Evolutionary conservation across 495 filamentous ascomycete species (phyloP).

Genomic region (Symbiotaphrina buchneri): DNA sequence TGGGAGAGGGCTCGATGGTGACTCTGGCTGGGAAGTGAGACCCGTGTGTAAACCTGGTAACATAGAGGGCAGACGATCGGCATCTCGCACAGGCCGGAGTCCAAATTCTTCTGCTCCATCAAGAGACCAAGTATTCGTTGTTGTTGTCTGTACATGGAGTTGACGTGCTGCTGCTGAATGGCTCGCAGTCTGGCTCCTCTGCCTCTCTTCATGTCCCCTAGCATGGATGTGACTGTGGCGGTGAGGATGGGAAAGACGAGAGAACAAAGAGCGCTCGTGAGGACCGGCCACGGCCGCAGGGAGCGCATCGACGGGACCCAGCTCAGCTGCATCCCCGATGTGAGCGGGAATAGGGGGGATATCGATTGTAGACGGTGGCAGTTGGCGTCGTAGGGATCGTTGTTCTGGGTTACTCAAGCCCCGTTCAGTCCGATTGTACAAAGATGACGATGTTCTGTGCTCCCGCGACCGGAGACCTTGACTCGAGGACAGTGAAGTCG

Average conservation of each 20-base stretch:
- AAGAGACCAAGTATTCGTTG: conserved; percentile 47
- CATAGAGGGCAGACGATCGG: conserved; percentile 73
- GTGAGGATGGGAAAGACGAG: conserved; percentile 24
- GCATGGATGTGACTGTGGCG: conserved; percentile 38
- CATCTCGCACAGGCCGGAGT: conserved; percentile 61
- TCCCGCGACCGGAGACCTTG: conserved; percentile 2
- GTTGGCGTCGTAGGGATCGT: conserved; percentile 34
- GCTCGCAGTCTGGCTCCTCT: conserved; percentile 14
- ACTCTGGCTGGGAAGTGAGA: conserved; percentile 71
- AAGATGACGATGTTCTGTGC: conserved; percentile 7
- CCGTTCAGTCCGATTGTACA: conserved; percentile 13
- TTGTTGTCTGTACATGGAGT: conserved; percentile 38
- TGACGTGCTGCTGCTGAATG: conserved; percentile 18
- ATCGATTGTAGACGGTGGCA: conserved; percentile 50
- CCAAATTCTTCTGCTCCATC: conserved; percentile 54
- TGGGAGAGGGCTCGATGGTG: conserved; percentile 75
- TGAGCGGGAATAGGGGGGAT: conserved; percentile 38
- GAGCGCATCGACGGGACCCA: conserved; percentile 32
- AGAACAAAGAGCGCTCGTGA: conserved; percentile 47
- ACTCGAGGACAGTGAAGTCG: conserved; percentile 1
- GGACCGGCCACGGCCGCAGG: conserved; percentile 51
- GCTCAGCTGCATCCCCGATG: conserved; percentile 21
- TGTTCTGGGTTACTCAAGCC: conserved; percentile 15
- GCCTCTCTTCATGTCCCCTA: conserved; percentile 34
- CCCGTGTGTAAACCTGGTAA: conserved; percentile 46